A percentile compares a stretch with the other conserved stretches of the same genome.
Conservation (phyloP, 139 green algal genomes). For the Closterium sp. region DNA sequence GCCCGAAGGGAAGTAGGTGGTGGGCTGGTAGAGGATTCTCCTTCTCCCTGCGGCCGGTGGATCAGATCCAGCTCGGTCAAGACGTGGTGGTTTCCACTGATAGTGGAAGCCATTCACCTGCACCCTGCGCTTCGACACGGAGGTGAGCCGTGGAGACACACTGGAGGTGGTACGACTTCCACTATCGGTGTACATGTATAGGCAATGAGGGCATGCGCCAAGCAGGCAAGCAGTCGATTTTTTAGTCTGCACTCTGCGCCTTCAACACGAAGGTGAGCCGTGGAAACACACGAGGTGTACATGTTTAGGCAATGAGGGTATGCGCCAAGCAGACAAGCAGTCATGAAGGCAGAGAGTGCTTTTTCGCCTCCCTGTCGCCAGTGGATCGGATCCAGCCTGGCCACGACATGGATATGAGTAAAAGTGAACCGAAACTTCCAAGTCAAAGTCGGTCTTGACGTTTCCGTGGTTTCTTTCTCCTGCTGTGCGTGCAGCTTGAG, state of each 20-base stretch:
- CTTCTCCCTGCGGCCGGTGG: constrained; percentile 19
- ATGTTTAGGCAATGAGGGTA: constrained; percentile 15
- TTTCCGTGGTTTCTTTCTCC: neutral
- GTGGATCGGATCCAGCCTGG: constrained; percentile 34
- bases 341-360: constrained; percentile 7
- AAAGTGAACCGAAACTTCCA: too few relatives aligned
- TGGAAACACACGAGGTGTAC: constrained; percentile 9
- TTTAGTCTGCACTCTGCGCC: too few relatives aligned
- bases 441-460: too few relatives aligned
- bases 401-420: constrained; percentile 8
- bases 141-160: constrained; percentile 15
- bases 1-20: constrained; percentile 30
- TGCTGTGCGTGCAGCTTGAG: constrained; percentile 36
- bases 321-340: too few relatives aligned
- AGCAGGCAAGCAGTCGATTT: too few relatives aligned
- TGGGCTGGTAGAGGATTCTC: neutral
- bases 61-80: constrained; percentile 38
- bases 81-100: constrained; percentile 27
- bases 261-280: too few relatives aligned
- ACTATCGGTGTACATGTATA: neutral
- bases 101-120: constrained; percentile 3
- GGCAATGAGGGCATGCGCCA: neutral
- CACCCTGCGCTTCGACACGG: constrained; percentile 40
- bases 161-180: too few relatives aligned
- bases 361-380: constrained; percentile 29